A percentile compares a stretch with the other conserved stretches of the same genome.
Evolutionary conservation across 345 rosid genomes (phyloP).

Genomic region (Brassica carinata): DNA sequence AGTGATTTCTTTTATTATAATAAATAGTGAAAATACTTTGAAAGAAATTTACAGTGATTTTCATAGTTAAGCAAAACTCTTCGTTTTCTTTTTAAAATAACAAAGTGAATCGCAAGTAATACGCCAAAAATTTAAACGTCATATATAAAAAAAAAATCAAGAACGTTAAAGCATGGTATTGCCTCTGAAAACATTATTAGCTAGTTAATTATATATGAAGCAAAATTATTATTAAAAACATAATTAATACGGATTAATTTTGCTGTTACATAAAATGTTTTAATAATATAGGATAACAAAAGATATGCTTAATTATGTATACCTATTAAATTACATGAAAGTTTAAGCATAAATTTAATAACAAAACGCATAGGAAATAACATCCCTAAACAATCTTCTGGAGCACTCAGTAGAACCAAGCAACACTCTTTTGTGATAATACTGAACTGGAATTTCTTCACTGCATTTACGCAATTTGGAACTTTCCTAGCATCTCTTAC

Average conservation of each 20-base stretch:
- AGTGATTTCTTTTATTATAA: too few relatives aligned
- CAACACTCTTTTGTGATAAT: slow-evolving; percentile 4
- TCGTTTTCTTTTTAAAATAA: too few relatives aligned
- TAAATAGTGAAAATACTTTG: too few relatives aligned
- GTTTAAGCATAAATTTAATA: not conserved
- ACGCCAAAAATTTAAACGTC: too few relatives aligned
- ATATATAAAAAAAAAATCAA: not conserved
- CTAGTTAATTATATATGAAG: not conserved
- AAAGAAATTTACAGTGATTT: too few relatives aligned
- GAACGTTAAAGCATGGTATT: not conserved
- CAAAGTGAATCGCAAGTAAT: too few relatives aligned
- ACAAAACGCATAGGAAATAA: not conserved
- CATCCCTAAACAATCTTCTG: slow-evolving; percentile 13
- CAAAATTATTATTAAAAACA: not conserved
- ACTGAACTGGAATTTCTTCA: not conserved
- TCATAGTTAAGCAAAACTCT: too few relatives aligned
- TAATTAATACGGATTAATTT: not conserved
- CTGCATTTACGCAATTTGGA: not conserved
- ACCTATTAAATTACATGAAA: not conserved
- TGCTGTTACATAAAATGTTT: not conserved
- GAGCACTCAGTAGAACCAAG: not conserved
- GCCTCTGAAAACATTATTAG: not conserved
- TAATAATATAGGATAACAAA: not conserved
- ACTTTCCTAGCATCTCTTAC: not conserved
- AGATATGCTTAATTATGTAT: not conserved